phyloP scores from a whole-genome alignment of 139 green algal genomes.

The Limnomonas spitsbergensis region DNA sequence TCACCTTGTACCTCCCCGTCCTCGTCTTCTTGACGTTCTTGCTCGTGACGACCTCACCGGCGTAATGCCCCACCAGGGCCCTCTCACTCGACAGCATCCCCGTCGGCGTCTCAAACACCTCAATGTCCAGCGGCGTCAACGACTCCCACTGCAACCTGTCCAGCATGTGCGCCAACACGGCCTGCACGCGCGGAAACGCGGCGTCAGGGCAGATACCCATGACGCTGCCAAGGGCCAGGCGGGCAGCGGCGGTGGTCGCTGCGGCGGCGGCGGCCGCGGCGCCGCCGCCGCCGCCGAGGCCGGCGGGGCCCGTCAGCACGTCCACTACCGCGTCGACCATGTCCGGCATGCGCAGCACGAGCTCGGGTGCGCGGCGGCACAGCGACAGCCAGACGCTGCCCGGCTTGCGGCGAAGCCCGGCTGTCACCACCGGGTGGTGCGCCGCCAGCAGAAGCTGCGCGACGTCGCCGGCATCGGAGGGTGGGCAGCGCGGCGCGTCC shows the following conservation, averaged over 20 bases:
- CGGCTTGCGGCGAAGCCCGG: slow-evolving; percentile 2
- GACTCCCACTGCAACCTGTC: slow-evolving; percentile 9
- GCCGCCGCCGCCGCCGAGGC: slow-evolving; percentile 29
- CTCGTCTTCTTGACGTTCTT: slow-evolving; percentile 61
- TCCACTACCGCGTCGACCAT: slow-evolving; percentile 15
- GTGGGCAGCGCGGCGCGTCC: neutral
- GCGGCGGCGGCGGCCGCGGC: slow-evolving; percentile 18
- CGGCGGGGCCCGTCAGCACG: slow-evolving; percentile 35
- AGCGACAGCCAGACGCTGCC: neutral
- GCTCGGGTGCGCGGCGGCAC: neutral
- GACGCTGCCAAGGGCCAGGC: slow-evolving; percentile 46
- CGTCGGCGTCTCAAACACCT: slow-evolving; percentile 57
- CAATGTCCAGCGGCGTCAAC: slow-evolving; percentile 28
- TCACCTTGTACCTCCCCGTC: slow-evolving; percentile 35
- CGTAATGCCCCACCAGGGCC: slow-evolving; percentile 41
- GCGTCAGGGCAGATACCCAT: slow-evolving; percentile 40
- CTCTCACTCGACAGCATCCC: slow-evolving; percentile 50
- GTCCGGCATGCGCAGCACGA: neutral
- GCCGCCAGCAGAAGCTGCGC: slow-evolving; percentile 55
- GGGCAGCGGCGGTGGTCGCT: slow-evolving; percentile 23
- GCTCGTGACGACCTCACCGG: slow-evolving; percentile 48
- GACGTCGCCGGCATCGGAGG: slow-evolving; percentile 19
- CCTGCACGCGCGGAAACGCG: slow-evolving; percentile 42
- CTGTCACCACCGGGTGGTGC: slow-evolving; percentile 63
- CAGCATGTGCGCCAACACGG: slow-evolving; percentile 26